phyloP scores from a whole-genome alignment of 2,329 filamentous ascomycete genomes.

The Botrytis pseudocinerea region DNA sequence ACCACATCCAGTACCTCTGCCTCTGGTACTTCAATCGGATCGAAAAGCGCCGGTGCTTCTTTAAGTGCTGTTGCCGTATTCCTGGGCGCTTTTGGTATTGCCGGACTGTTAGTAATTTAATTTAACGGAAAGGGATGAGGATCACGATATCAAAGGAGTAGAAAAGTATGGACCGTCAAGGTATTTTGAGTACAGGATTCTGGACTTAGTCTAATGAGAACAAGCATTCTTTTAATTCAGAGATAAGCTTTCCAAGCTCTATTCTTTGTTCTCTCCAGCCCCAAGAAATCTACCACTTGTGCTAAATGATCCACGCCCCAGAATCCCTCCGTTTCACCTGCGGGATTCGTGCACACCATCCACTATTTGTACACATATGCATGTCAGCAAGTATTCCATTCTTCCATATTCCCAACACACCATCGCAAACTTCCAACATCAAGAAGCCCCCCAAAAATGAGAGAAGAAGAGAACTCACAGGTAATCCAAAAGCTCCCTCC shows the following conservation, averaged over 20 bases:
- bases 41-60: background rate
- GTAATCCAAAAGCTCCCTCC: background rate
- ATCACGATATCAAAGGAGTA: background rate
- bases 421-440: background rate
- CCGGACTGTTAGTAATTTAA: background rate
- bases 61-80: background rate
- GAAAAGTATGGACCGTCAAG: background rate
- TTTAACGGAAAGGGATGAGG: background rate
- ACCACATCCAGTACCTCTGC: background rate
- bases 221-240: background rate
- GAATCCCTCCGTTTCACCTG: background rate
- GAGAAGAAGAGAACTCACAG: background rate
- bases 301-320: constrained; percentile 8
- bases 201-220: background rate
- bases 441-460: too few relatives aligned
- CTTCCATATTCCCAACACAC: background rate
- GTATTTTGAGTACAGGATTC: background rate
- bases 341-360: constrained; percentile 1
- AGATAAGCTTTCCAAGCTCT: background rate
- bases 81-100: background rate
- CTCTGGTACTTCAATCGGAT: background rate
- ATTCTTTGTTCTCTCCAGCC: background rate
- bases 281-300: background rate
- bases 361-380: background rate
- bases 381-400: background rate